Percentiles rank a stretch among this genome's conserved stretches.
These are phyloP conservation scores for Pichia rugopelliculosa DNA, from an alignment of 805 yeast genomes.

Conservation along the genomic window DNA sequence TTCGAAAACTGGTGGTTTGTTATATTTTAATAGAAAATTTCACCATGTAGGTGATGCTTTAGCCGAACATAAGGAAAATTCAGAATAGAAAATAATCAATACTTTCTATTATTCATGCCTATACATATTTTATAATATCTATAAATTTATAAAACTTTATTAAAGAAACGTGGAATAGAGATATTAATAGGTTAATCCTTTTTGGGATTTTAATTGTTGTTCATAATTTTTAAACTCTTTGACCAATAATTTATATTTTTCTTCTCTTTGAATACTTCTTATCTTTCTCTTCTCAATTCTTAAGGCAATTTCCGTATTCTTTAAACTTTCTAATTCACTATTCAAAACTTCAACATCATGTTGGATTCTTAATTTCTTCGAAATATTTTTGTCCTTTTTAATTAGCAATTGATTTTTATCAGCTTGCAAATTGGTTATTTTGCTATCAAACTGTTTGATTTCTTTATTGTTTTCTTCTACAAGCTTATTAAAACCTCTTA, in stretches of 20 bases:
- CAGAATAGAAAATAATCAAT: neutral
- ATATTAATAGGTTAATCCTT: neutral
- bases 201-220: constrained; percentile 12
- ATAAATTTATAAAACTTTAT: neutral
- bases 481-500: constrained; percentile 27
- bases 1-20: constrained; percentile 49
- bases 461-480: constrained; percentile 25
- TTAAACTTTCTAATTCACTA: constrained; percentile 23
- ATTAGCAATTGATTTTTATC: constrained; percentile 25
- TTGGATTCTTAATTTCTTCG: constrained; percentile 26
- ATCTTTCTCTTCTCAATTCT: constrained; percentile 18
- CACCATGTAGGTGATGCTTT: constrained; percentile 33
- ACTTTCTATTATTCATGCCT: neutral
- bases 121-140: neutral
- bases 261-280: constrained; percentile 20
- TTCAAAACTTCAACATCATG: constrained; percentile 19
- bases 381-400: constrained; percentile 29
- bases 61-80: constrained; percentile 8
- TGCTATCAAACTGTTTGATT: constrained; percentile 17
- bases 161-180: neutral
- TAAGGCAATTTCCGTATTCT: constrained; percentile 18
- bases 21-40: constrained; percentile 58
- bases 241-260: constrained; percentile 17
- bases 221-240: constrained; percentile 16
- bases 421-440: constrained; percentile 20